Conservation (phyloP, 345 rosid species). For the Citrus australasica region DNA sequence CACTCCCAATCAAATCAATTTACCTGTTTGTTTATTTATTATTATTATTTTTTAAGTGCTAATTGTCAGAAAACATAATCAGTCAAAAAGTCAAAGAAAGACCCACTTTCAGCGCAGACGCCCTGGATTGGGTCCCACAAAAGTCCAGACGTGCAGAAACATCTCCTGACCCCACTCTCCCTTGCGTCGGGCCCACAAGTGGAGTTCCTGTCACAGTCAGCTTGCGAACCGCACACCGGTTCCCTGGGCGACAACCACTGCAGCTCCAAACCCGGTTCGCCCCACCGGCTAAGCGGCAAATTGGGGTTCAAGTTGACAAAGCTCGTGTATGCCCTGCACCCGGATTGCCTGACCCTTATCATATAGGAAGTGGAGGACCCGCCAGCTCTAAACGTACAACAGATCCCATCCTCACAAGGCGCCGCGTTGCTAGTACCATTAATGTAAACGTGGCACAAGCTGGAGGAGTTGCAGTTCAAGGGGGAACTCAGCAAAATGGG, state of each 20-base stretch:
- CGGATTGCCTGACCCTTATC: slow-evolving; percentile 30
- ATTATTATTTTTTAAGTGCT: no score
- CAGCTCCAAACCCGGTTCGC: slow-evolving; percentile 40
- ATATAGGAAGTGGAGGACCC: slow-evolving; percentile 35
- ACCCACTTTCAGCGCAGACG: slow-evolving; percentile 25
- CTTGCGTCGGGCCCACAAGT: slow-evolving; percentile 30
- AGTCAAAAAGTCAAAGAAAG: background rate
- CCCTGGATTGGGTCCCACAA: slow-evolving; percentile 38
- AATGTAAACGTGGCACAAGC: slow-evolving; percentile 40
- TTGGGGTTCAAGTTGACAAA: slow-evolving; percentile 36
- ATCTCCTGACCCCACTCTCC: slow-evolving; percentile 19
- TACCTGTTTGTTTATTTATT: no score
- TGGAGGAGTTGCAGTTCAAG: slow-evolving; percentile 31
- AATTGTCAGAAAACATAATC: background rate
- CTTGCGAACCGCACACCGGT: slow-evolving; percentile 34
- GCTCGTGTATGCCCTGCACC: slow-evolving; percentile 46
- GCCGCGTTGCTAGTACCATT: background rate
- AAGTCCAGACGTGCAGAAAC: slow-evolving; percentile 30
- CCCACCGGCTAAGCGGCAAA: slow-evolving; percentile 35
- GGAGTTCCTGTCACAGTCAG: slow-evolving; percentile 39
- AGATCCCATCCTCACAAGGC: slow-evolving; percentile 25
- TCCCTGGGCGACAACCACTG: slow-evolving; percentile 41
- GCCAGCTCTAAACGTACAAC: slow-evolving; percentile 36
- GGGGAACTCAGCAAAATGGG: slow-evolving; percentile 28
- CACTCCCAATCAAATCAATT: no score